Base-by-base conservation (phyloP, 2,329 filamentous ascomycete species). In the Purpureocillium lavendulum region DNA sequence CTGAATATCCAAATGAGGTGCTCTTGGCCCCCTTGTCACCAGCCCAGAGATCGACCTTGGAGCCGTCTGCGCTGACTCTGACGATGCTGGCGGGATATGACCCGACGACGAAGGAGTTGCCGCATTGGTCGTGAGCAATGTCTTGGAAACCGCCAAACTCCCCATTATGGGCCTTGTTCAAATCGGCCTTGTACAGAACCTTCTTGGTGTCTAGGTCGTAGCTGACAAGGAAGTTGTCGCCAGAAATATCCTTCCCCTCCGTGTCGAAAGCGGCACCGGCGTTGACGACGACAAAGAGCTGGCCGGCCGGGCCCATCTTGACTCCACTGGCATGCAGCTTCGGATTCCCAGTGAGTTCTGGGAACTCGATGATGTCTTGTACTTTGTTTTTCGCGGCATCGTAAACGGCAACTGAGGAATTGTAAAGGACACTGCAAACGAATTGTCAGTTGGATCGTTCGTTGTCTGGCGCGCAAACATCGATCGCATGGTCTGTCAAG, bases 131-230 rank as follows among this genome's bases (percentile, higher is more conserved):
- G 37, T 59, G 55, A 30, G 59, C 62, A 3, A 64, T 50, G 37
- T 67, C 64, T 40, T 66, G 63, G 29, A 56, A 64, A 6, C 60
- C 64, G 17, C 60, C 56, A 43, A 60, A 65, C 0, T 36, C 40
- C 2, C 56, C 58, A 0, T 44, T 37, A 0, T 54, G 55, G 0
- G 57, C 36, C 1, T 48, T 44, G 0, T 57, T 61, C 9, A 66
- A 42, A 43, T 66, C 60, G 9, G 50, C 38, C 13, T 40, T 45
- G 60, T 59, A 66, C 7, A 60, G 44, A 2, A 52, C 38, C 24
- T 43, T 37, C 9, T 51, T 38, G 10, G 39, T 38, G 9, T 44
- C 18, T 2, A 58, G 45, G 38, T 62, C 51, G 39, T 58, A 63
- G 39, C 62, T 62, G 24, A 64, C 40, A 14, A 67, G 37, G 35